Conservation (phyloP, 106 monocot genomes). For the Alisma plantagoaquatica region DNA sequence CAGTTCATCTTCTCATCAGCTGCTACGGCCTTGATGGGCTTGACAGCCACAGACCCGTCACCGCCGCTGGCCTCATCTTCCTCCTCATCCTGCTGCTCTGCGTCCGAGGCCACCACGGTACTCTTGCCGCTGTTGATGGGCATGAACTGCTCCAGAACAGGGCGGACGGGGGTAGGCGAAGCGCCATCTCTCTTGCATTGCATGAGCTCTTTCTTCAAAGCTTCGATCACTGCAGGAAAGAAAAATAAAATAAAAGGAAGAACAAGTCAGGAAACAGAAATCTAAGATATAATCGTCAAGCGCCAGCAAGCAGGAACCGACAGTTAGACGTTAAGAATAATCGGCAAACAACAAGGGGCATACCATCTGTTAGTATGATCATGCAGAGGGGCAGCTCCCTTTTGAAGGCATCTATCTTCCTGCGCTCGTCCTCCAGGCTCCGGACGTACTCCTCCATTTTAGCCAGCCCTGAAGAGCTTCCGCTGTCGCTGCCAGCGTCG, state of each 20-base stretch:
- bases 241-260: neutral
- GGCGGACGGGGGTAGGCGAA: neutral
- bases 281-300: too few species aligned
- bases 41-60: too few species aligned
- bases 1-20: conserved; percentile 69
- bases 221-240: conserved; percentile 42
- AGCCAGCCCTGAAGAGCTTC: neutral
- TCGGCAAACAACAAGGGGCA: neutral
- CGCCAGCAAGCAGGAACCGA: neutral
- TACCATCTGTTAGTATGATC: conserved; percentile 33
- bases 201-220: conserved; percentile 42
- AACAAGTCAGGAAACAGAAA: neutral
- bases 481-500: conserved; percentile 9
- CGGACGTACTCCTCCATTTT: conserved; percentile 35
- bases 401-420: conserved; percentile 73
- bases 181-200: conserved; percentile 15
- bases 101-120: too few species aligned
- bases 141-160: conserved; percentile 39
- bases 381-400: conserved; percentile 71
- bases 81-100: too few species aligned
- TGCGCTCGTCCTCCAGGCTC: conserved; percentile 54
- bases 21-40: conserved; percentile 30
- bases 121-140: conserved; percentile 31
- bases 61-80: conserved; percentile 18
- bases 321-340: neutral